Evolutionary conservation across 345 rosid species (phyloP), one percentile per base, ranked within the genome.

Genomic region (Turritis glabra): DNA sequence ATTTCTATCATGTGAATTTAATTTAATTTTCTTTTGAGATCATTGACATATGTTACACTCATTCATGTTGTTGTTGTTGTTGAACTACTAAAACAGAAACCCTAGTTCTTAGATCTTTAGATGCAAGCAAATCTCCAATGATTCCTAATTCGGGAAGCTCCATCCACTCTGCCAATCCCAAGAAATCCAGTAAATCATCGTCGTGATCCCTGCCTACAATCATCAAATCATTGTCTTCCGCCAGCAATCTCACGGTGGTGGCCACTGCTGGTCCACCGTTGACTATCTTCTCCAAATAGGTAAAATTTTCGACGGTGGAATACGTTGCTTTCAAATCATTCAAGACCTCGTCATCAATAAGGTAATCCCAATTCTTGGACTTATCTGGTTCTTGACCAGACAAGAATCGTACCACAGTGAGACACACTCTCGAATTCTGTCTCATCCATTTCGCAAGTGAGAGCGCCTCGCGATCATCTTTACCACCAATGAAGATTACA

Each of bases 91-190:
- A 77, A 33, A 83, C 86, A 29, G 92, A 84, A 47, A 68, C 82
- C 62, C 44, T 77, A 47, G 76, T 25, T 5, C 35, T 17, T 23
- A 84, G 11, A 78, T 88, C 97, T 3, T 62, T 54, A 7, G 94
- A 84, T 13, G 92, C 87, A 32, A 89, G 84, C 52, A 87, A 56
- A 76, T 91, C 97, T 33, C 95, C 91, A 0, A 91, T 22, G n/a
- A 83, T 7, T 18, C 95, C 95, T 32, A 91, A 79, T 71, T 91
- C 95, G 0, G 91, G 86, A 50, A 82, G 70, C 65, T 91, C 97
- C 51, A 75, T 85, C 95, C 95, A 91, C 71, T 82, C 69, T 1
- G 50, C 73, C 30, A 89, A 77, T 0, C 94, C 94, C 0, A 58
- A 46, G 6, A 81, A 83, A 55, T 84, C 85, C 3, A 74, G 56